Conservation (phyloP, 2,329 filamentous ascomycete genomes). For the Penicillium sp. region DNA sequence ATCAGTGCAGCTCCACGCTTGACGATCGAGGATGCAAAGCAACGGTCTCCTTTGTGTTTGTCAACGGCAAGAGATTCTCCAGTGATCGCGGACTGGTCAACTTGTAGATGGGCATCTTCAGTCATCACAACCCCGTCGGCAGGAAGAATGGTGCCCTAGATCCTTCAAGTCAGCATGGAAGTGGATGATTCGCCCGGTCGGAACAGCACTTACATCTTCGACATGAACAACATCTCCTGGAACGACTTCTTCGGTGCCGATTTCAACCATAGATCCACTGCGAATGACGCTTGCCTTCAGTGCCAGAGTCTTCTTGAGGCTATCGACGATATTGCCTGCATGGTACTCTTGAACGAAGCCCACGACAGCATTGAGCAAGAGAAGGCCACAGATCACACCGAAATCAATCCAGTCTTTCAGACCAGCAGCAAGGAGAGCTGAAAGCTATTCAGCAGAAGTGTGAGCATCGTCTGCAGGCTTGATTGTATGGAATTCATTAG, state of each 20-base stretch:
- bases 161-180: constrained; percentile 4
- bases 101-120: constrained; percentile 78
- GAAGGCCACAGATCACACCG: constrained; percentile 79
- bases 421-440: constrained; percentile 76
- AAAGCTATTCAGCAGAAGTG: constrained; percentile 51
- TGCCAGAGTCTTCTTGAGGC: constrained; percentile 85
- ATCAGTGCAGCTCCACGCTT: constrained; percentile 87
- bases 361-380: constrained; percentile 79
- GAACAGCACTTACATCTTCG: constrained; percentile 61
- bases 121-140: constrained; percentile 84
- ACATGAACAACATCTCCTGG: constrained; percentile 87
- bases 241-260: constrained; percentile 79
- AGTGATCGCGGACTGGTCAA: constrained; percentile 89
- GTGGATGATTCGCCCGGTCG: background rate
- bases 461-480: background rate
- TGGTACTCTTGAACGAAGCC: constrained; percentile 89
- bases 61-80: constrained; percentile 89
- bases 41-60: constrained; percentile 77
- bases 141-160: constrained; percentile 76
- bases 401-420: constrained; percentile 90
- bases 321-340: constrained; percentile 84
- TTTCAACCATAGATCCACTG: constrained; percentile 72
- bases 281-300: constrained; percentile 84
- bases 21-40: constrained; percentile 81
- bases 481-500: background rate